phyloP scores from a whole-genome alignment of 805 yeast genomes.

The Blastobotrys mokoenaii region DNA sequence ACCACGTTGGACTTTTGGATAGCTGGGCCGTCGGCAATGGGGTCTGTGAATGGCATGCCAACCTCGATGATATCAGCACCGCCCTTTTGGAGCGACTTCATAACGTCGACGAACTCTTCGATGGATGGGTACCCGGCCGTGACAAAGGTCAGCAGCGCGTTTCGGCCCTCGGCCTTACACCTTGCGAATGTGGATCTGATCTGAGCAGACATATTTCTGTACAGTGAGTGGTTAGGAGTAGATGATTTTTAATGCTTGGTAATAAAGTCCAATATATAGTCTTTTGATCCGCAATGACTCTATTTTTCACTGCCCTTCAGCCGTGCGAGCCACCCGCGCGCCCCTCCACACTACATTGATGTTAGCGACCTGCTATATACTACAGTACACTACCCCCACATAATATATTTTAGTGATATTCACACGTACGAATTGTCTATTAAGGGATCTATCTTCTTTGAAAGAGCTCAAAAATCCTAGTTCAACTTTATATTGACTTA shows the following conservation, averaged over 20 bases:
- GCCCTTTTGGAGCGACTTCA: constrained; percentile 85
- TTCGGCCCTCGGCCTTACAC: constrained; percentile 59
- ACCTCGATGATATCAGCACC: constrained; percentile 94
- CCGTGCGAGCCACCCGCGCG: background rate
- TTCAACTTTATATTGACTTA: no score
- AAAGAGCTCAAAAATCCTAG: no score
- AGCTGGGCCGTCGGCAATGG: constrained; percentile 98
- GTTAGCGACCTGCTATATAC: no score
- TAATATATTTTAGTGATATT: no score
- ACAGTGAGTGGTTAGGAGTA: background rate
- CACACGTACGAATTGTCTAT: no score
- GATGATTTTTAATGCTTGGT: background rate
- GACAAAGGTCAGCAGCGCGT: constrained; percentile 82
- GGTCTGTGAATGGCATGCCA: constrained; percentile 96
- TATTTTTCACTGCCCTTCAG: background rate
- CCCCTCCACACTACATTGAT: background rate
- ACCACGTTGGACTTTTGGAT: constrained; percentile 74
- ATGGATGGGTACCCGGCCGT: constrained; percentile 92
- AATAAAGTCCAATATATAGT: background rate
- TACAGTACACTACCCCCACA: background rate
- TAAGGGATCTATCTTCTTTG: no score
- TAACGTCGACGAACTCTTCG: constrained; percentile 78
- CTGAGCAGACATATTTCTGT: constrained; percentile 40
- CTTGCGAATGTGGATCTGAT: constrained; percentile 51
- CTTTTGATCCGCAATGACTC: background rate